Conservation (phyloP, 176 grass and related monocot genomes). For the Luzula sylvatica region DNA sequence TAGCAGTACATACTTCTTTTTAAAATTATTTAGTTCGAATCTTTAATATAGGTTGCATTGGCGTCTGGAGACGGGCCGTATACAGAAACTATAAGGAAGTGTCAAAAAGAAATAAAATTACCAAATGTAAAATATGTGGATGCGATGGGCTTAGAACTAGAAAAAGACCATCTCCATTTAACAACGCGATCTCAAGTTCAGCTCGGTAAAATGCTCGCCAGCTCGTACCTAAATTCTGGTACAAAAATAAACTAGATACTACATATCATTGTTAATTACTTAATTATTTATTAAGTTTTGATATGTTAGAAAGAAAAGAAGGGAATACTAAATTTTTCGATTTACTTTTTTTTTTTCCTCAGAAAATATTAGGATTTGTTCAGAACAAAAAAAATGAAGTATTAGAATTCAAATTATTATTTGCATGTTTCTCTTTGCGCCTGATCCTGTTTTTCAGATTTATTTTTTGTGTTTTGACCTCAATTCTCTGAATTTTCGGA, state of each 20-base stretch:
- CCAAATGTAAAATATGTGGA: slow-evolving; percentile 63
- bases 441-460: too few relatives aligned
- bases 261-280: not conserved
- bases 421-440: too few relatives aligned
- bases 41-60: slow-evolving; percentile 43
- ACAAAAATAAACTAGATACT: slow-evolving; percentile 14
- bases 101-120: slow-evolving; percentile 52
- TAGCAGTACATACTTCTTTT: not conserved
- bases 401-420: too few relatives aligned
- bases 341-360: too few relatives aligned
- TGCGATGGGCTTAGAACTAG: slow-evolving; percentile 49
- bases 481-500: too few relatives aligned
- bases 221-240: slow-evolving; percentile 64
- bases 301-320: too few relatives aligned
- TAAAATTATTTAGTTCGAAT: not conserved
- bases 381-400: too few relatives aligned
- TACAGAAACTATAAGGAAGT: slow-evolving; percentile 51
- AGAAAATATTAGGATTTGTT: too few relatives aligned
- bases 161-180: slow-evolving; percentile 70
- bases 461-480: too few relatives aligned
- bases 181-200: slow-evolving; percentile 69
- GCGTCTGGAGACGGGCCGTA: slow-evolving; percentile 78
- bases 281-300: too few relatives aligned
- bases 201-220: slow-evolving; percentile 74
- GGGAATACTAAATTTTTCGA: too few relatives aligned